Percentiles rank a stretch among this genome's conserved stretches.
Conservation (phyloP, 768 basidiomycete genomes). For the Candolleomyces efflorescens region DNA sequence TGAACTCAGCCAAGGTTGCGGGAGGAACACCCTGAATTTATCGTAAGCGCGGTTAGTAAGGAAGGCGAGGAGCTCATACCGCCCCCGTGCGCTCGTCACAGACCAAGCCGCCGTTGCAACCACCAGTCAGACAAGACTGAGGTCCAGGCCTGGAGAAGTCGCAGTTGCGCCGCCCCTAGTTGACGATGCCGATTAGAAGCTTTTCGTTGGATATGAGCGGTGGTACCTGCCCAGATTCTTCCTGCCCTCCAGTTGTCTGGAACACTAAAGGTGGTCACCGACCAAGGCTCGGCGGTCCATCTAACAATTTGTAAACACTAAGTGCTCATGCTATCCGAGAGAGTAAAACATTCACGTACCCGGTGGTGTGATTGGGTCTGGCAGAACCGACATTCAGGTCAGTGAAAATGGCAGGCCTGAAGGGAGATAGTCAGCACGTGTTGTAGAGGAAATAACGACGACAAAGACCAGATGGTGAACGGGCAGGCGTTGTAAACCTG, state of each 20-base stretch:
- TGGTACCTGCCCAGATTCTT: constrained; percentile 41
- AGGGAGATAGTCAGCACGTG: constrained; percentile 8
- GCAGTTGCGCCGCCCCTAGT: constrained; percentile 54
- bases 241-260: constrained; percentile 64
- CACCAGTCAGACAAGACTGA: constrained; percentile 53
- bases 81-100: constrained; percentile 48
- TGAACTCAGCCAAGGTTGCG: constrained; percentile 64
- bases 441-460: neutral
- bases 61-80: constrained; percentile 18
- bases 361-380: constrained; percentile 35
- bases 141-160: constrained; percentile 48
- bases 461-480: constrained; percentile 57
- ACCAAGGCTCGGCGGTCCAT: constrained; percentile 36
- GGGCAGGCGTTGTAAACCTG: constrained; percentile 57
- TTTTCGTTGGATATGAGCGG: neutral
- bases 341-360: constrained; percentile 27
- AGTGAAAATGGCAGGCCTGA: constrained; percentile 49
- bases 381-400: constrained; percentile 46
- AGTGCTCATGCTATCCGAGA: neutral
- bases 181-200: neutral
- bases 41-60: neutral
- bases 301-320: constrained; percentile 13
- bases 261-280: constrained; percentile 42
- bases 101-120: constrained; percentile 58
- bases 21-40: constrained; percentile 50